A percentile compares a stretch with the other conserved stretches of the same genome.
Evolutionary conservation across 176 grass and related monocot species (phyloP).

Genomic region (Carex myosuroides): DNA sequence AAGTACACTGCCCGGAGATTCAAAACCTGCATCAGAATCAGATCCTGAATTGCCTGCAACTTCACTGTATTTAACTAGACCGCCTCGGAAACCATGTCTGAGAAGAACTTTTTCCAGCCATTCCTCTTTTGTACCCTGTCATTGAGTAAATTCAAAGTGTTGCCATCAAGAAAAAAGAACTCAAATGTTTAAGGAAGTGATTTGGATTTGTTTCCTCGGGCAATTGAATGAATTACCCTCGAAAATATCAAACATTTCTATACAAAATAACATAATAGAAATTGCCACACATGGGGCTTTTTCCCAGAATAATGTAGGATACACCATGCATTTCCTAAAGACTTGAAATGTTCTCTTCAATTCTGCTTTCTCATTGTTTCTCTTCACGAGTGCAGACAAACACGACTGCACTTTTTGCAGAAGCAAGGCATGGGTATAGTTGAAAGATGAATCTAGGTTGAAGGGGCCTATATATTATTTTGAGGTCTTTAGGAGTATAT

Average conservation of each 20-base stretch:
- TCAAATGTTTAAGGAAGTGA: conserved; percentile 12
- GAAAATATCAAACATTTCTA: background rate
- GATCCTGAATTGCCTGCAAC: conserved; percentile 33
- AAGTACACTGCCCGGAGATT: conserved; percentile 26
- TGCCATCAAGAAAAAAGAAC: background rate
- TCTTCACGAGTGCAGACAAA: background rate
- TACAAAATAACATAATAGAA: background rate
- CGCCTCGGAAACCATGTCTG: conserved; percentile 44
- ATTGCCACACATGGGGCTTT: background rate
- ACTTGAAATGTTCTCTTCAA: background rate
- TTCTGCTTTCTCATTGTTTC: background rate
- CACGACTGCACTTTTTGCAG: background rate
- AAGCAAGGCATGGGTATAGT: background rate
- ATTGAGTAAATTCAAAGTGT: conserved; percentile 11
- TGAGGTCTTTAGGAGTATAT: background rate
- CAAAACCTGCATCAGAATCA: conserved; percentile 18
- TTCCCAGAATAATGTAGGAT: background rate
- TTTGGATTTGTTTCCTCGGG: background rate
- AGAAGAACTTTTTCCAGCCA: conserved; percentile 62
- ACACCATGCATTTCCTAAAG: background rate
- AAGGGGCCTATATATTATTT: background rate
- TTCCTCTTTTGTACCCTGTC: conserved; percentile 34
- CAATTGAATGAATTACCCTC: background rate
- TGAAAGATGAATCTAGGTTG: background rate
- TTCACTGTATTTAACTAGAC: conserved; percentile 39